Conservation (phyloP, 2,329 filamentous ascomycete genomes). For the Fusarium nurragi region DNA sequence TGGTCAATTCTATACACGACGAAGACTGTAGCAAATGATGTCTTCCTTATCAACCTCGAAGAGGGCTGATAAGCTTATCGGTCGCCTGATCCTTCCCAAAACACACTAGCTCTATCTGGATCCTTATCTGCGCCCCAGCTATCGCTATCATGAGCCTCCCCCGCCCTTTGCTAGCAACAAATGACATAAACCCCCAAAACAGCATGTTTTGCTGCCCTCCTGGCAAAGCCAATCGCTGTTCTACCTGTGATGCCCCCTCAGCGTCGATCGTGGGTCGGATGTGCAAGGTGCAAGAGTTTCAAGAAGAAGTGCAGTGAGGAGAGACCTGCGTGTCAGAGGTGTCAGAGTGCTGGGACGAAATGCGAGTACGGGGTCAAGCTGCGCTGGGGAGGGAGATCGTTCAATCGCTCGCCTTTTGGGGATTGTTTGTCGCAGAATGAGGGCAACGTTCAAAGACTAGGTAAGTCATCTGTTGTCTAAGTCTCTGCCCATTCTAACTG, state of each 20-base stretch:
- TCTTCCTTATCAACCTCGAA: too few species aligned
- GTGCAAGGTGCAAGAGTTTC: conserved; percentile 35
- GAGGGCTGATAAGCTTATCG: neutral
- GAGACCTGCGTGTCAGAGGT: conserved; percentile 27
- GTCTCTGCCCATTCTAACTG: neutral
- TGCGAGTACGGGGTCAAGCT: conserved; percentile 35
- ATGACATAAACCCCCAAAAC: conserved; percentile 16
- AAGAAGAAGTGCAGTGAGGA: conserved; percentile 38
- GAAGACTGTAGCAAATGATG: too few species aligned
- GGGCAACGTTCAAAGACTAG: conserved; percentile 25
- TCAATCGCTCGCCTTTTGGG: conserved; percentile 29
- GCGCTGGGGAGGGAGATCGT: conserved; percentile 31
- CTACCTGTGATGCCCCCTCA: conserved; percentile 30
- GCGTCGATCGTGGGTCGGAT: conserved; percentile 38
- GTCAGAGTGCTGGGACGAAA: conserved; percentile 20
- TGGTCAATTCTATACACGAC: too few species aligned
- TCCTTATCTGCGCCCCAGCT: conserved; percentile 2
- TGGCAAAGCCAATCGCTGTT: neutral
- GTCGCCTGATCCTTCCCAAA: conserved; percentile 20
- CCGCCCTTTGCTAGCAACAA: conserved; percentile 9
- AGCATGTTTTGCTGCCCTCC: conserved; percentile 13
- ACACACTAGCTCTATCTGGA: neutral
- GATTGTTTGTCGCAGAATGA: conserved; percentile 31
- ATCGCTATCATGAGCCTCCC: conserved; percentile 4
- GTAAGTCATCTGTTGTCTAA: neutral